Conservation (phyloP, 2,329 filamentous ascomycete genomes). For the Colletotrichum lentis region DNA sequence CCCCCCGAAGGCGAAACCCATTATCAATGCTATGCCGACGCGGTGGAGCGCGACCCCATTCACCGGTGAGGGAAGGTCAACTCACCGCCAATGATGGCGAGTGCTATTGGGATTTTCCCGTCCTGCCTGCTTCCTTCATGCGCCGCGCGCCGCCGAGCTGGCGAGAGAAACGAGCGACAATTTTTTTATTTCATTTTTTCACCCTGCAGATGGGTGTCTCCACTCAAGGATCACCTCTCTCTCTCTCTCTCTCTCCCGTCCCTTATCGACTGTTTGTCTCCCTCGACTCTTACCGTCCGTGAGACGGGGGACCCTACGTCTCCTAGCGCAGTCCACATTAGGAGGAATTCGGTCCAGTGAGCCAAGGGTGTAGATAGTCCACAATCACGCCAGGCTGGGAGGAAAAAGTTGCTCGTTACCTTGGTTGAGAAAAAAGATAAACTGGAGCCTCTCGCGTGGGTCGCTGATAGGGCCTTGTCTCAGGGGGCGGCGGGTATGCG, state of each 20-base stretch:
- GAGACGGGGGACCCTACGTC: slow-evolving; percentile 14
- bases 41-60: slow-evolving; percentile 29
- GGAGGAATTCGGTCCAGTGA: slow-evolving; percentile 23
- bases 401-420: slow-evolving; percentile 24
- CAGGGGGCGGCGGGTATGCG: slow-evolving; percentile 1
- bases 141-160: slow-evolving; percentile 7
- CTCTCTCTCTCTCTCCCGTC: background rate
- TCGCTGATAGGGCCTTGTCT: slow-evolving; percentile 36
- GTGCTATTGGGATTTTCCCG: slow-evolving; percentile 15
- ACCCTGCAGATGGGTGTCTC: slow-evolving; percentile 22
- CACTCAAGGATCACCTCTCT: slow-evolving; percentile 27
- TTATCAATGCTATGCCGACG: slow-evolving; percentile 37
- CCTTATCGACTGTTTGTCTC: slow-evolving; percentile 6
- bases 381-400: slow-evolving; percentile 31
- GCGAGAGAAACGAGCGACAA: slow-evolving; percentile 18
- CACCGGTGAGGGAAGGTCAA: slow-evolving; percentile 25
- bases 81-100: slow-evolving; percentile 31
- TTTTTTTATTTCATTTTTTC: too few relatives aligned
- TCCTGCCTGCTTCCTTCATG: slow-evolving; percentile 30
- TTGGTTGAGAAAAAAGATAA: slow-evolving; percentile 35
- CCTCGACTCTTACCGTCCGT: background rate
- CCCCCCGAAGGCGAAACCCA: slow-evolving; percentile 16
- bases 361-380: slow-evolving; percentile 9
- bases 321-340: slow-evolving; percentile 24
- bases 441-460: slow-evolving; percentile 34